Base-by-base conservation (phyloP, 2,329 filamentous ascomycete genomes). In the Coniochaeta sp. region DNA sequence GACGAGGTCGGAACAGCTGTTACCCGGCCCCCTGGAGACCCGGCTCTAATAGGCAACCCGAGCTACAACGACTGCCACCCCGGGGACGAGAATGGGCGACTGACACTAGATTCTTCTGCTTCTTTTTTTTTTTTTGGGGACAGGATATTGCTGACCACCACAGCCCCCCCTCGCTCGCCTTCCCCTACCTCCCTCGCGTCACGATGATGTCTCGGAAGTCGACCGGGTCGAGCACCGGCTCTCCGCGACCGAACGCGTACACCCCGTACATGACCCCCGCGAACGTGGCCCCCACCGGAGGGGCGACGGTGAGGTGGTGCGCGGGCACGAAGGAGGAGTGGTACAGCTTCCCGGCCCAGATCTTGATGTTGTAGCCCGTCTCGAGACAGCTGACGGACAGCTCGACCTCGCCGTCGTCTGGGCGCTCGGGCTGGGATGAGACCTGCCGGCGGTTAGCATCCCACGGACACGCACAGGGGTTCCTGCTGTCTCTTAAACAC, bases 201-300 rank as follows among this genome's bases (percentile, higher is more conserved):
- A 59, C 64, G 55, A 26, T 57, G 30, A 72, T 64, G 17, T 66
- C 64, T 19, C 57, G 65, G 56, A 72, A 72, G 42, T 72, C 70
- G 5, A 69, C 68, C 12, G 69, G 68, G 50, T 71, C 68, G 22
- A 72, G 60, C 0, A 71, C 69, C 5, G 70, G 68, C 55, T 72
- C 69, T 17, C 65, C 64, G 16, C 62, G 65, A 8, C 67, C 70
- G 55, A 68, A 70, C 10, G 69, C 63, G 40, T 71, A 72, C 1
- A 72, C 19, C 0, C 70, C 70, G 52, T 67, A 71, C 70, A 72
- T 71, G 24, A 64, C 63, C 17, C 70, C 70, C 19, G 66, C 66
- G 30, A 72, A 72, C 2, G 69, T 65, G 19, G 68, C 68, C 1
- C 70, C 70, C 3, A 71, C 65, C 12, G 67, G 68, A 26, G 70